phyloP scores from a whole-genome alignment of 129 eudicot genomes.

The Sambucus nigra region DNA sequence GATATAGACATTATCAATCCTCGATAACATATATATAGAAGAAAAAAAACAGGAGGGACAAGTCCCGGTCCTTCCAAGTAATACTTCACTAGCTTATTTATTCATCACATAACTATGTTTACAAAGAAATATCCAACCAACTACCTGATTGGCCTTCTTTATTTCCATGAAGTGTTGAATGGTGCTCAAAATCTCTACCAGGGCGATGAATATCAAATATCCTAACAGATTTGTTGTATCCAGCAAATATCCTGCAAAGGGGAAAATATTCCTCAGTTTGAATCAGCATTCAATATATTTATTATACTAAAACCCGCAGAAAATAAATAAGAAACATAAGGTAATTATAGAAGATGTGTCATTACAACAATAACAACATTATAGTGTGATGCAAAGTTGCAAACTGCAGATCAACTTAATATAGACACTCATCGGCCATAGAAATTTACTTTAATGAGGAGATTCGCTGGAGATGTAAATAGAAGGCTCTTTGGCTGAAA shows the following conservation, averaged over 20 bases:
- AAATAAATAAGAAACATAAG: conserved; percentile 12
- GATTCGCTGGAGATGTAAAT: too few relatives aligned
- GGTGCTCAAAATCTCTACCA: conserved; percentile 83
- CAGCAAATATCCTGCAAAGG: conserved; percentile 74
- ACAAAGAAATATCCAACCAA: conserved; percentile 3
- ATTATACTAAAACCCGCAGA: background rate
- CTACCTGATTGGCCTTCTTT: conserved; percentile 95
- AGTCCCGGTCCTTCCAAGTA: background rate
- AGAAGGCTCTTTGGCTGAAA: too few relatives aligned
- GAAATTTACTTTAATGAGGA: too few relatives aligned
- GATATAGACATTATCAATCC: too few relatives aligned
- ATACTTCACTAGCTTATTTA: background rate
- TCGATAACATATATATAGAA: too few relatives aligned
- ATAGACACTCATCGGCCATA: background rate
- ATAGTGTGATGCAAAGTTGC: background rate
- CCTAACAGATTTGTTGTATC: conserved; percentile 79
- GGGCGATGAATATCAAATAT: conserved; percentile 92
- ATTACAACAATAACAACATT: background rate
- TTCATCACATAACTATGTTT: background rate
- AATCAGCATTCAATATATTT: background rate
- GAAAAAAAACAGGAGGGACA: too few relatives aligned
- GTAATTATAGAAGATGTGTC: background rate
- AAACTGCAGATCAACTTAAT: background rate
- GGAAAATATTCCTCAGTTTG: conserved; percentile 3
- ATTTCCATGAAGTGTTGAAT: conserved; percentile 67